These are phyloP conservation scores for Chaetomium globosum DNA, from an alignment of 2,329 filamentous ascomycete species.

Conservation along the genomic window DNA sequence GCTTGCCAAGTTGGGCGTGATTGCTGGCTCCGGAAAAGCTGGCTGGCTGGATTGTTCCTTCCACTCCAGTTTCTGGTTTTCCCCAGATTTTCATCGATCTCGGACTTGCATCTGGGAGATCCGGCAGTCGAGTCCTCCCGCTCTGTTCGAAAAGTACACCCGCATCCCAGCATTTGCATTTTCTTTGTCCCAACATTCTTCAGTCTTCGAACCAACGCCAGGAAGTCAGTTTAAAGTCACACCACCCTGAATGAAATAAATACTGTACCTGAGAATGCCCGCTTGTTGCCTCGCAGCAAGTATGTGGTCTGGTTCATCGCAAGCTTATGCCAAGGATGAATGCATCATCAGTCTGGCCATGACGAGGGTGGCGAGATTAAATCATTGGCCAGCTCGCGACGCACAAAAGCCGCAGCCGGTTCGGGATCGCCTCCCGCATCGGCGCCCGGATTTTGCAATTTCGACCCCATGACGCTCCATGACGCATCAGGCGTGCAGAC, in stretches of 20 bases:
- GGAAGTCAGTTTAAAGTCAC: not conserved
- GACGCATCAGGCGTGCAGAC: constrained; percentile 4
- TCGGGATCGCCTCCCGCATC: constrained; percentile 13
- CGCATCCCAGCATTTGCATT: not conserved
- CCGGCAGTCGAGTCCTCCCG: not conserved
- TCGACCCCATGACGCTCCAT: not conserved
- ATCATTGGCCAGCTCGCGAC: constrained; percentile 11
- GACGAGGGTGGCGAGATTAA: constrained; percentile 1
- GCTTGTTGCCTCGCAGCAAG: not conserved
- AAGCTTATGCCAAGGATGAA: constrained; percentile 13
- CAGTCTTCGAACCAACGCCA: not conserved
- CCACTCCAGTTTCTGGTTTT: not conserved
- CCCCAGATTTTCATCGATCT: not conserved
- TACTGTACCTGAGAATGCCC: not conserved
- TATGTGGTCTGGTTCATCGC: not conserved
- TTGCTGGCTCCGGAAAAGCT: not conserved
- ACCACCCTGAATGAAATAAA: not conserved
- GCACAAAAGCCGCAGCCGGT: constrained; percentile 28
- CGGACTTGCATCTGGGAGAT: constrained; percentile 1
- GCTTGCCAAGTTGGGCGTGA: not conserved
- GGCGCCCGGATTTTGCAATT: not conserved
- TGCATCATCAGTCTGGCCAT: not conserved
- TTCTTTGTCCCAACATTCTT: not conserved
- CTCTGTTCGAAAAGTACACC: not conserved
- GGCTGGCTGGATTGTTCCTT: not conserved